Evolutionary conservation across 495 filamentous ascomycete genomes (phyloP), one percentile per base, ranked within the genome.

Genomic region (Talaromyces stipitatus): DNA sequence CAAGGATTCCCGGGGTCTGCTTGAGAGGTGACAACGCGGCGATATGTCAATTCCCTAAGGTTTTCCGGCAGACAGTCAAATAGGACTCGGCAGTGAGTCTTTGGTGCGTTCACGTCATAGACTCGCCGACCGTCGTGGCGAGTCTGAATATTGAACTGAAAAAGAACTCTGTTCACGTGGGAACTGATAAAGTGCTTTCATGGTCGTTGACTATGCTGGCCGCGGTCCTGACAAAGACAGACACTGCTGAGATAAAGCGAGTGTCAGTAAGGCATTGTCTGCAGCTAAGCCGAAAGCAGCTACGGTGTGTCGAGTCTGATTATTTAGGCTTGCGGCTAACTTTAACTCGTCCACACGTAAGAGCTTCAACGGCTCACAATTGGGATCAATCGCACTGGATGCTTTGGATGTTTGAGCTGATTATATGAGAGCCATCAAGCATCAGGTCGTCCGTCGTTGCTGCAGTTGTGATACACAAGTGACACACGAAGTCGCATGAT

Each of bases 241-340:
- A 33, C 11, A 33, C 2, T n/a, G n/a, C n/a, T n/a, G n/a, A n/a
- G n/a, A n/a, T n/a, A n/a, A n/a, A n/a, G n/a, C n/a, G n/a, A n/a
- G n/a, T n/a, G n/a, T n/a, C n/a, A n/a, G 32, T 33, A 6, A 4
- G 8, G 11, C 3, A 33, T 33, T 33, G n/a, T 12, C 14, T 27
- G 20, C 11, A n/a, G 23, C 51, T 54, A 54, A 30, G 29, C 52
- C 52, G 32, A 16, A 24, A 26, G 29, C 52, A 30, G 52, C 27
- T 52, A 52, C 50, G 50, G 50, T 52, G 27, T 29, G 50, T 16
- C 9, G n/a, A n/a, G n/a, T n/a, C n/a, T n/a, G n/a, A n/a, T 41
- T 41, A 6, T 11, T 18, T 48, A 23, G 43, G 43, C 20, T n/a
- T 36, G 33, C 33, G 1, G 33, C 36, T 41, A 41, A 41, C 36